Evolutionary conservation across 306 rosid species (phyloP), one percentile per base, ranked within the genome.

Genomic region (Herpetospermum pedunculosum): DNA sequence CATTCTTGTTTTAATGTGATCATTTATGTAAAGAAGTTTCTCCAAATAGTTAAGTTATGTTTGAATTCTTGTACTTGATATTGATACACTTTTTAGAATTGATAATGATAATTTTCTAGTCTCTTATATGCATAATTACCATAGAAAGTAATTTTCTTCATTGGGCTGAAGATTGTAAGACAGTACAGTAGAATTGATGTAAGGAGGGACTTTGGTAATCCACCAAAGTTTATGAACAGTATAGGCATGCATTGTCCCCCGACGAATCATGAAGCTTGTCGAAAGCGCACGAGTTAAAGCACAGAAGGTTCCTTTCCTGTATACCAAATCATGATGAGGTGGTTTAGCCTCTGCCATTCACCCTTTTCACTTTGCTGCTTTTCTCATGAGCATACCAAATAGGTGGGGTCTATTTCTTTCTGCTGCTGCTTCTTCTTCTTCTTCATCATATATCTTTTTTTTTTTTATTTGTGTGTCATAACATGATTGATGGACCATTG

Each of bases 401-500:
- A 6, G 50, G 53, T 68, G 73, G 73, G 71, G 49, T 64, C 71
- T 37, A 32, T 5, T 38, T 64, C 71, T 37, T 64, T 37, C 48
- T n/a, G n/a, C n/a, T n/a, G n/a, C n/a, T n/a, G n/a, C n/a, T 63
- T 63, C 70, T 63, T 60, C 40, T 28, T 62, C 46, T 16, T 62
- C 70, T 5, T 59, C 67, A 2, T 62, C 32, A 2, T 37, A 11
- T 65, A 12, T 9, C 21, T 54, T 16, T 47, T 18, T 1, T 8
- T 32, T 21, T 10, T 6, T 5, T 19, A 65, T 76, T 65, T 68
- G 34, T 50, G 63, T 48, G 28, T 72, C 80, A 65, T 70, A 72
- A 64, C 87, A 87, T 87, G 83, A 87, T 88, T 83, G 80, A 83
- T 37, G 83, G 79, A 85, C 85, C 83, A 83, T 79, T 87, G 89